These are phyloP conservation scores for Cyclotella sp. DNA, from an alignment of 108 stramenopile genomes.

Conservation along the genomic window DNA sequence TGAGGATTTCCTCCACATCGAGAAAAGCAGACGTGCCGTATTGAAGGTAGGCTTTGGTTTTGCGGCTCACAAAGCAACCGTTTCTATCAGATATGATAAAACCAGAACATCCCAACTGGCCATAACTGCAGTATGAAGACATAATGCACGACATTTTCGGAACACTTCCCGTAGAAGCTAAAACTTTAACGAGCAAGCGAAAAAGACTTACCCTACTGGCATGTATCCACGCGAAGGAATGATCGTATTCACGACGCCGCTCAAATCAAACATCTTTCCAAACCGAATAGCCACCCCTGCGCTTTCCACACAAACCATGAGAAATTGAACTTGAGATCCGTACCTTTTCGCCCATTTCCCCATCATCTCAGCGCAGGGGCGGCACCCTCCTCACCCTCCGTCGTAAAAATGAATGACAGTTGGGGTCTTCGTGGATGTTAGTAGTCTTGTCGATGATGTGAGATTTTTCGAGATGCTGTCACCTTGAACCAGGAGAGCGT, in stretches of 20 bases:
- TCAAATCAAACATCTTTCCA: conserved; percentile 47
- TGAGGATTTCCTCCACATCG: conserved; percentile 49
- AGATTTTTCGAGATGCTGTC: conserved; percentile 3
- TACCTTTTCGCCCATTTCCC: conserved; percentile 49
- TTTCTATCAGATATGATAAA: conserved; percentile 52
- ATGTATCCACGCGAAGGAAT: conserved; percentile 53
- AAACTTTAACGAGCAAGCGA: neutral
- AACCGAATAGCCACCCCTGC: conserved; percentile 44
- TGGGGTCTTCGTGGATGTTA: conserved; percentile 34
- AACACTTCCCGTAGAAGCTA: neutral
- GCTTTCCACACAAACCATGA: conserved; percentile 54
- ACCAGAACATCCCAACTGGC: conserved; percentile 65
- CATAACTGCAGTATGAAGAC: conserved; percentile 21
- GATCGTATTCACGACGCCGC: conserved; percentile 33
- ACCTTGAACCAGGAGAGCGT: conserved; percentile 46
- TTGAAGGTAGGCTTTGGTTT: conserved; percentile 55
- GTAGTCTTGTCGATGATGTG: conserved; percentile 30
- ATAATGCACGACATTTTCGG: neutral
- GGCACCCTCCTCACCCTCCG: conserved; percentile 68
- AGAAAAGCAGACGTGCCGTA: conserved; percentile 52
- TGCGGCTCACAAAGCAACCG: conserved; percentile 63
- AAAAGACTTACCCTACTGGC: conserved; percentile 51
- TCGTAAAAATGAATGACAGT: conserved; percentile 56
- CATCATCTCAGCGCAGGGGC: conserved; percentile 68
- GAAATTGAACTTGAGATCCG: conserved; percentile 47